Percentiles rank a stretch among this genome's conserved stretches.
phyloP scores from a whole-genome alignment of 257 asterid species.

The Penstemon barbatus region DNA sequence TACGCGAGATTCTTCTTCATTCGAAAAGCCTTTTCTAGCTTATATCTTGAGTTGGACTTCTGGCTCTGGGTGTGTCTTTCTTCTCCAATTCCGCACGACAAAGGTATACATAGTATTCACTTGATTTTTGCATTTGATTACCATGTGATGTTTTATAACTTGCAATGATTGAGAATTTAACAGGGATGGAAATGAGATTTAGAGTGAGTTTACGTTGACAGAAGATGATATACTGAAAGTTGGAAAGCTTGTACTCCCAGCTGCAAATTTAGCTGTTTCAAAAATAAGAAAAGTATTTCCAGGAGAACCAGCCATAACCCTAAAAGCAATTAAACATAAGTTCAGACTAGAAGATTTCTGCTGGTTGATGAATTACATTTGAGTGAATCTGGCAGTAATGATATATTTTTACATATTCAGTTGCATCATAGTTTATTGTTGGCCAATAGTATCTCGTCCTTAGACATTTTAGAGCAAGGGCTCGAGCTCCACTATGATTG shows the following conservation, averaged over 20 bases:
- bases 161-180: background rate
- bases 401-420: too few species aligned
- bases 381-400: too few species aligned
- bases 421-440: too few species aligned
- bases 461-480: too few species aligned
- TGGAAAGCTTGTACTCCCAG: constrained; percentile 70
- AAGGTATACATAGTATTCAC: constrained; percentile 45
- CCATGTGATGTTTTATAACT: too few species aligned
- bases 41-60: constrained; percentile 75
- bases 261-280: constrained; percentile 67
- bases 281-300: constrained; percentile 64
- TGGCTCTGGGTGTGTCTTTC: constrained; percentile 69
- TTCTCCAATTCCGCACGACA: constrained; percentile 65
- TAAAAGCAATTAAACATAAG: constrained; percentile 46
- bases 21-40: constrained; percentile 76
- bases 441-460: too few species aligned
- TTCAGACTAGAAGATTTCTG: too few species aligned
- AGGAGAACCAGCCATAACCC: constrained; percentile 91
- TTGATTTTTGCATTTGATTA: too few species aligned
- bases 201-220: constrained; percentile 51
- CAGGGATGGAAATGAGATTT: constrained; percentile 47
- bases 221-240: constrained; percentile 75
- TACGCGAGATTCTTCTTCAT: constrained; percentile 59
- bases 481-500: too few species aligned
- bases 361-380: too few species aligned